Conservation (phyloP, 1,284 basidiomycete species). For the Melampsora americana region DNA sequence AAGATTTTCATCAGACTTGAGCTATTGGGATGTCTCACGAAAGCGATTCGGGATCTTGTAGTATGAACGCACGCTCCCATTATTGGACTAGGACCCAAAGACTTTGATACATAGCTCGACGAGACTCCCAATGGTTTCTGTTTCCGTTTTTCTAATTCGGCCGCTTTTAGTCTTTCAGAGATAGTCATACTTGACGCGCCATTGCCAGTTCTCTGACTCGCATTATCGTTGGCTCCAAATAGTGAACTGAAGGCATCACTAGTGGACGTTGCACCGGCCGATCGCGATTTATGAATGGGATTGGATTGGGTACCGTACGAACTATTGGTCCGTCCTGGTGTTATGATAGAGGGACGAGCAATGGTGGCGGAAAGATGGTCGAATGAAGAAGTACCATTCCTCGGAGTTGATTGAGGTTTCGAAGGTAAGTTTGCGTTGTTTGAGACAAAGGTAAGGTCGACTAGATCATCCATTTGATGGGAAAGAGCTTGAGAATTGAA, state of each 20-base stretch:
- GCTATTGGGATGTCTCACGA: neutral
- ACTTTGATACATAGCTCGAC: neutral
- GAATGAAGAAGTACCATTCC: constrained; percentile 16
- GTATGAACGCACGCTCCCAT: constrained; percentile 5
- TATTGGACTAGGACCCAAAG: constrained; percentile 1
- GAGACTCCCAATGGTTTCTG: neutral
- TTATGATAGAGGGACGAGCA: neutral
- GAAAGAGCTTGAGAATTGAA: neutral
- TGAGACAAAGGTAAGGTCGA: neutral
- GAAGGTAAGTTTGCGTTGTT: neutral
- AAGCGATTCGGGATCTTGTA: neutral
- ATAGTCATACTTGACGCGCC: constrained; percentile 17
- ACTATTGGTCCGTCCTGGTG: neutral
- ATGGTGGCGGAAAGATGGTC: constrained; percentile 34
- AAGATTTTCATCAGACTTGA: neutral
- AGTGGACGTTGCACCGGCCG: neutral
- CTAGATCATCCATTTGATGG: constrained; percentile 7
- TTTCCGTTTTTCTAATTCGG: constrained; percentile 12
- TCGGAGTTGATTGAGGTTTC: neutral
- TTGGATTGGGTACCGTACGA: neutral
- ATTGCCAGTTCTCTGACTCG: constrained; percentile 12
- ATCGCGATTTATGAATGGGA: neutral
- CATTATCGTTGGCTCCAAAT: constrained; percentile 13
- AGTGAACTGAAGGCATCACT: constrained; percentile 37
- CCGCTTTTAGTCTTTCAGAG: constrained; percentile 22